Evolutionary conservation across 2,329 filamentous ascomycete species (phyloP).

Genomic region (Graphium sp.): DNA sequence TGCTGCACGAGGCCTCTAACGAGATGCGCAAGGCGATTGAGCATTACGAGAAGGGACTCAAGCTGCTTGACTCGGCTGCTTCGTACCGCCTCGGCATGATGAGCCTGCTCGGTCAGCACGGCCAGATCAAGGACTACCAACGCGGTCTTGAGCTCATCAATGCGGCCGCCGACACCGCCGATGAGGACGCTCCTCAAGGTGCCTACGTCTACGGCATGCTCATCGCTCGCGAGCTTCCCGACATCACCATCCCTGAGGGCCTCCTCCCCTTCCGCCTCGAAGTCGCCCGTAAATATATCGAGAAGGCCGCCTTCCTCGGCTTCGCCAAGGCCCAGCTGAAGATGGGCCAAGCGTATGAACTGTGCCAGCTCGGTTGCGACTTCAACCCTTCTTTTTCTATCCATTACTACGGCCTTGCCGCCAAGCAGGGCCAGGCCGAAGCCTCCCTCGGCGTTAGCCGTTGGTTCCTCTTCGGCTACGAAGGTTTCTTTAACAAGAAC

Average conservation of each 20-base stretch:
- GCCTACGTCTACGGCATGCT: constrained; percentile 95
- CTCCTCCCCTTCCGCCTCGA: constrained; percentile 56
- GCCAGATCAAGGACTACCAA: constrained; percentile 66
- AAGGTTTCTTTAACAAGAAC: constrained; percentile 85
- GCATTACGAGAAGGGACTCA: constrained; percentile 74
- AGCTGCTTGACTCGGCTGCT: constrained; percentile 72
- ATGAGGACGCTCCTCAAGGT: constrained; percentile 93
- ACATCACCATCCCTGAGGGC: constrained; percentile 60
- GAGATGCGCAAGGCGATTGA: constrained; percentile 80
- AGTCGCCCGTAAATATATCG: constrained; percentile 70
- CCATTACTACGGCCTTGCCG: constrained; percentile 89
- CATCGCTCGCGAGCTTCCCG: constrained; percentile 75
- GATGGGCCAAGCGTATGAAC: constrained; percentile 90
- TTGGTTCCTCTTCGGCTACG: constrained; percentile 95
- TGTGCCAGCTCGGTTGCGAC: constrained; percentile 84
- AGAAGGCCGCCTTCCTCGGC: constrained; percentile 89
- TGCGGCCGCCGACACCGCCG: constrained; percentile 67
- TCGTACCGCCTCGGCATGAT: constrained; percentile 89
- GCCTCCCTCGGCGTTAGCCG: constrained; percentile 93
- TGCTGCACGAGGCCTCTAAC: constrained; percentile 93
- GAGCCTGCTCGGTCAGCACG: constrained; percentile 85
- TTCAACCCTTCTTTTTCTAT: constrained; percentile 86
- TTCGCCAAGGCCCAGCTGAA: constrained; percentile 95
- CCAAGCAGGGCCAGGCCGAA: constrained; percentile 81
- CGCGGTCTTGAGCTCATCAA: constrained; percentile 70